Evolutionary conservation across 768 basidiomycete genomes (phyloP).

Genomic region (Podaxis mareebaensis): DNA sequence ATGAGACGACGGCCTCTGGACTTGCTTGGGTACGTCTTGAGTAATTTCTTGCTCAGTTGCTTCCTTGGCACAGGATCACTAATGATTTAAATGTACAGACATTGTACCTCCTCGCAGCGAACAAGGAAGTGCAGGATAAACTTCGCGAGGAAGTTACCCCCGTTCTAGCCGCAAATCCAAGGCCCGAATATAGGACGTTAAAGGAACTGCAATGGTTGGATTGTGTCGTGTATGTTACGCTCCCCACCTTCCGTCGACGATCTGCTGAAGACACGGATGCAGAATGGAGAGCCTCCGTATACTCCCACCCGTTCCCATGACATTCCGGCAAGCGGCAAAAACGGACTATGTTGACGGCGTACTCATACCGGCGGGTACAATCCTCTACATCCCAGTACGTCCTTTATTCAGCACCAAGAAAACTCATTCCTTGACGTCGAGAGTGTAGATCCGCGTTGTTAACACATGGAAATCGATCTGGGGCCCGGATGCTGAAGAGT

Average conservation of each 20-base stretch:
- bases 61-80: background rate
- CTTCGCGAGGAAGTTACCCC: constrained; percentile 46
- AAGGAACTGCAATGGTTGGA: constrained; percentile 44
- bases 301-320: constrained; percentile 43
- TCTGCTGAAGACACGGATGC: background rate
- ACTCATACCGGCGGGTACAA: constrained; percentile 41
- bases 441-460: constrained; percentile 45
- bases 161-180: constrained; percentile 31
- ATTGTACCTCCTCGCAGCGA: constrained; percentile 44
- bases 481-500: constrained; percentile 54
- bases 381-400: constrained; percentile 42
- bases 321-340: constrained; percentile 36
- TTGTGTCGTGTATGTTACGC: constrained; percentile 35
- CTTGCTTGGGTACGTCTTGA: constrained; percentile 37
- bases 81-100: constrained; percentile 27
- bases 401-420: background rate
- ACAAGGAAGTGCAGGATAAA: constrained; percentile 42
- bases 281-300: constrained; percentile 48
- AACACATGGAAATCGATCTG: constrained; percentile 52
- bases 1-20: constrained; percentile 41
- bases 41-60: background rate
- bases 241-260: background rate
- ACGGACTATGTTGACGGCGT: constrained; percentile 47
- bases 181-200: constrained; percentile 41
- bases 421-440: background rate